A percentile compares a stretch with the other conserved stretches of the same genome.
These are phyloP conservation scores for Pseudodiploospora longispora DNA, from an alignment of 2,329 filamentous ascomycete species.

Conservation along the genomic window DNA sequence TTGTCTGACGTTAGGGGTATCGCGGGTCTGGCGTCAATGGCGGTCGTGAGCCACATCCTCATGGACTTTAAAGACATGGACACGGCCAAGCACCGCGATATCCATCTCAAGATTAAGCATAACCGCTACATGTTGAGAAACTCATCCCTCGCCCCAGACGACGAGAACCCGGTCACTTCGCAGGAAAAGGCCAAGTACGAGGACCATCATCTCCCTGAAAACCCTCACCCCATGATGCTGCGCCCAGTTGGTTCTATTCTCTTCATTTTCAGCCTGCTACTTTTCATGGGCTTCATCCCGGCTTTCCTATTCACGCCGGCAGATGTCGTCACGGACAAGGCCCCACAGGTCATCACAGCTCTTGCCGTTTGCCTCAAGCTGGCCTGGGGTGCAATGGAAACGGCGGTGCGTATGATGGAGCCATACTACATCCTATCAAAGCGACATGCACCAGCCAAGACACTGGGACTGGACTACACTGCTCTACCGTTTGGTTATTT, in stretches of 20 bases:
- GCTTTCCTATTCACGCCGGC: constrained; percentile 52
- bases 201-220: constrained; percentile 43
- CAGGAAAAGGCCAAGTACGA: constrained; percentile 39
- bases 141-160: constrained; percentile 60
- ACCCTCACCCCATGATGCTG: constrained; percentile 63
- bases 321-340: constrained; percentile 48
- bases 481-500: constrained; percentile 62
- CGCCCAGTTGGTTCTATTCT: constrained; percentile 51
- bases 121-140: constrained; percentile 63
- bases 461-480: constrained; percentile 64
- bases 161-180: constrained; percentile 33
- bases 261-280: constrained; percentile 49
- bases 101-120: constrained; percentile 58
- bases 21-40: constrained; percentile 67
- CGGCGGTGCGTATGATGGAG: constrained; percentile 63
- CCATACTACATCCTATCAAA: constrained; percentile 64
- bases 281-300: constrained; percentile 52
- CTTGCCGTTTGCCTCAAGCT: constrained; percentile 61
- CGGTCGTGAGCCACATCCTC: constrained; percentile 63
- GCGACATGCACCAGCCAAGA: constrained; percentile 56
- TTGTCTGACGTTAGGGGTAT: constrained; percentile 63
- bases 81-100: constrained; percentile 55
- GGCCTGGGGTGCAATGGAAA: constrained; percentile 60
- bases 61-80: constrained; percentile 69
- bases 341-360: constrained; percentile 58